Base-by-base conservation (phyloP, 1,284 basidiomycete genomes). In the Tylopilus sp. region DNA sequence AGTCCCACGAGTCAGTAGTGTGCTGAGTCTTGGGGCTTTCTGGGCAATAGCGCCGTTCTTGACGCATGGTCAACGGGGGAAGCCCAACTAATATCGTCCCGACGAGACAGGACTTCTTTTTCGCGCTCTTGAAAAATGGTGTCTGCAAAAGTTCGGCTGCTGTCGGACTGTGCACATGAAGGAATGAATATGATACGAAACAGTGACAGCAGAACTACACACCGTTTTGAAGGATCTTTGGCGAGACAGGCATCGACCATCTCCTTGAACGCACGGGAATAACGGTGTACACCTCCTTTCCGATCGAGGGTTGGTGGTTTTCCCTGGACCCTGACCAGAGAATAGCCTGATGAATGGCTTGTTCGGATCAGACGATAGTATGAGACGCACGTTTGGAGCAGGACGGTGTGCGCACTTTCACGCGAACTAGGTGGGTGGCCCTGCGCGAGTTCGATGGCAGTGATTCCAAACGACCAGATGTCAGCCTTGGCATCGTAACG, bases 401-500 rank as follows among this genome's bases (percentile, higher is more conserved):
- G 73, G 6, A 92, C 87, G 48, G 76, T 76, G 53, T 87, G 81
- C 1, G 91, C 79, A 10, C 84, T 75, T 59, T 90, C 86, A 46
- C 86, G 77, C 19, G 87, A 89, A 54, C 84, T 75, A 13, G 92
- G 92, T 1, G 92, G 89, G 13, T 87, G 80, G 0, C 92, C 92
- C 58, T 89, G 86, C 0, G 87, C 77, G 19, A 95, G 74, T 65
- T 95, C 92, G 35, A 94, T 74, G 6, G 92, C 89, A 13, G 89
- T 93, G 56, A 95, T 92, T 23, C 89, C 92, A 63, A 94, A 91
- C 37, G 87, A 91, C 91, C 91, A 95, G 52, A 95, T 92, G 61
- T 94, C 92, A 37, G 91, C 89, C 58, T 83, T 84, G 18, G 81
- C 81, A 62, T 92, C 91, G 65, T 95, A 95, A 54, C 84, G 82